A percentile compares a stretch with the other conserved stretches of the same genome.
Evolutionary conservation across 805 yeast genomes (phyloP).

Genomic region (Candida quercuum): DNA sequence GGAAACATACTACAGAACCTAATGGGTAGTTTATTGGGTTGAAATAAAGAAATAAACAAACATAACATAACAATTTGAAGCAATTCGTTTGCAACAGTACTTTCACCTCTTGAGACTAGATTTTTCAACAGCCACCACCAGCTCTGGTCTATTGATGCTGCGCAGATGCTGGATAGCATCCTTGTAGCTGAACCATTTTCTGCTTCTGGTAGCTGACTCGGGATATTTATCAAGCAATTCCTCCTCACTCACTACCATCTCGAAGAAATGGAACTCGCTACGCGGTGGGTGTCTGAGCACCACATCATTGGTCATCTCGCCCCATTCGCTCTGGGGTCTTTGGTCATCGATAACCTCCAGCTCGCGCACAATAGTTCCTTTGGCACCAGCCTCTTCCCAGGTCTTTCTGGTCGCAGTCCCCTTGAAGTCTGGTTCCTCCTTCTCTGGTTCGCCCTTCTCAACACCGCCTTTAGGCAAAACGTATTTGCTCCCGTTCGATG

Average conservation of each 20-base stretch:
- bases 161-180: constrained; percentile 61
- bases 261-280: constrained; percentile 85
- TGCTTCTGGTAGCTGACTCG: constrained; percentile 52
- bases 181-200: constrained; percentile 71
- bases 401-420: constrained; percentile 75
- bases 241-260: constrained; percentile 59
- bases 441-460: constrained; percentile 88
- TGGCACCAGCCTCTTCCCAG: constrained; percentile 97
- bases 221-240: constrained; percentile 68
- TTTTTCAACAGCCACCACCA: constrained; percentile 55
- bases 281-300: constrained; percentile 50
- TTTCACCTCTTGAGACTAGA: too few relatives aligned
- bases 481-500: constrained; percentile 70
- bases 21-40: constrained; percentile 67
- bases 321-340: constrained; percentile 44
- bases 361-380: constrained; percentile 50
- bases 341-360: constrained; percentile 66
- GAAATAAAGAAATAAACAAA: too few relatives aligned
- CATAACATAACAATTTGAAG: too few relatives aligned
- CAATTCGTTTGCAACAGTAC: too few relatives aligned
- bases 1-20: constrained; percentile 60
- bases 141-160: constrained; percentile 59
- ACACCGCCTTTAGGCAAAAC: constrained; percentile 95
- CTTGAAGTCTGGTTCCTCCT: constrained; percentile 23
- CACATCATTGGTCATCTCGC: constrained; percentile 18